Evolutionary conservation across 345 rosid genomes (phyloP).

Genomic region (Eucalyptus lansdowneana): DNA sequence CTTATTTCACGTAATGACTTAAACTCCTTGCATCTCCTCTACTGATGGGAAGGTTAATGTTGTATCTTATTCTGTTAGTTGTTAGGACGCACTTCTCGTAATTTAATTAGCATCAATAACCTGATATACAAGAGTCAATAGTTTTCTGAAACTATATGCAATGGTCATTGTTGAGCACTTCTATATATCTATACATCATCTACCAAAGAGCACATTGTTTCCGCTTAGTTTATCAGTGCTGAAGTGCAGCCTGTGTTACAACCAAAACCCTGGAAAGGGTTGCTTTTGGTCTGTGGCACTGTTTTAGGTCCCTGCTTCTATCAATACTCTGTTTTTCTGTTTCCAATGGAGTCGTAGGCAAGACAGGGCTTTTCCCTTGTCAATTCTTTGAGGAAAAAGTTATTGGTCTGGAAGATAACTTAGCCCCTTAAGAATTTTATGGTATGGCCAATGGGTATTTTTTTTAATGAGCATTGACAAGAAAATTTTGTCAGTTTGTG

Average conservation of each 20-base stretch:
- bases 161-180: neutral
- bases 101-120: neutral
- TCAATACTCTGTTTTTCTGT: neutral
- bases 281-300: neutral
- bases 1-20: conserved; percentile 78
- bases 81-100: neutral
- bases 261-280: neutral
- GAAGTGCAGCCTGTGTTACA: neutral
- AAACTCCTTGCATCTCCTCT: neutral
- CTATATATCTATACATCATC: neutral
- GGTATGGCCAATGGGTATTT: neutral
- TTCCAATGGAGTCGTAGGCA: neutral
- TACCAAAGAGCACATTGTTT: neutral
- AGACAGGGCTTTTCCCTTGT: neutral
- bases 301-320: neutral
- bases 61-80: neutral
- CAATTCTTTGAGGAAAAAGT: neutral
- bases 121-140: neutral
- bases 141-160: neutral
- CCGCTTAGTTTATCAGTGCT: neutral
- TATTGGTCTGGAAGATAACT: neutral
- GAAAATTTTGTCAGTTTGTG: neutral
- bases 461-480: neutral
- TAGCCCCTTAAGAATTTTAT: neutral
- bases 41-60: neutral